phyloP scores from a whole-genome alignment of 2,329 filamentous ascomycete species.

The Scedosporium minutisporum region DNA sequence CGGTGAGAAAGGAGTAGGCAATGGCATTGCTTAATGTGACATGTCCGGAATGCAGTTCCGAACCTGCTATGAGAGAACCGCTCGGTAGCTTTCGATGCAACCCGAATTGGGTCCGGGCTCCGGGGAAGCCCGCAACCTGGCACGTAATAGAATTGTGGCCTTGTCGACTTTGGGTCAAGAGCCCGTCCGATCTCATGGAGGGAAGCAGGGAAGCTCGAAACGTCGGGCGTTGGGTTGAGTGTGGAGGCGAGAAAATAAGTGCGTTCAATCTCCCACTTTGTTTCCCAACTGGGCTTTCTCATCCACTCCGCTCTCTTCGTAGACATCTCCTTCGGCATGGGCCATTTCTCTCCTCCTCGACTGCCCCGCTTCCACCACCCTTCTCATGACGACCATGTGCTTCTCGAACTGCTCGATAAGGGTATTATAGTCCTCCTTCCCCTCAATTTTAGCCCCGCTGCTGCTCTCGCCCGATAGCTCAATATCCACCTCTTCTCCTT shows the following conservation, averaged over 20 bases:
- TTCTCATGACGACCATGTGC: slow-evolving; percentile 44
- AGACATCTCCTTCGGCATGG: not conserved
- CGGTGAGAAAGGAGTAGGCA: no score
- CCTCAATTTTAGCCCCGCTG: slow-evolving; percentile 14
- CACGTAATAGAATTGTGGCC: no score
- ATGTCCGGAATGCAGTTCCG: no score
- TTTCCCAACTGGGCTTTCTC: slow-evolving; percentile 7
- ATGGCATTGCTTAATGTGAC: no score
- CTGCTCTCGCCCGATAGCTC: slow-evolving; percentile 6
- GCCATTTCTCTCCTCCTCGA: not conserved
- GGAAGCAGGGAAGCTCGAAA: not conserved
- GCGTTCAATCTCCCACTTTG: slow-evolving; percentile 1
- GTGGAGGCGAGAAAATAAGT: not conserved
- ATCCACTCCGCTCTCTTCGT: not conserved
- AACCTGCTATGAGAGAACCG: no score
- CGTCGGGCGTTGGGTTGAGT: not conserved
- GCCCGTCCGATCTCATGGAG: no score
- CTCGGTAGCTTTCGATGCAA: no score
- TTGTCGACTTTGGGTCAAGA: no score
- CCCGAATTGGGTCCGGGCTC: no score
- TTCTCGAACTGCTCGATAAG: slow-evolving; percentile 49
- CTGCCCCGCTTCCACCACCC: slow-evolving; percentile 42
- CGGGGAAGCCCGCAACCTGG: no score
- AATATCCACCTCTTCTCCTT: slow-evolving; percentile 15
- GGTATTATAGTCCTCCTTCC: slow-evolving; percentile 37